Percentiles rank a stretch among this genome's conserved stretches.
Evolutionary conservation across 345 rosid genomes (phyloP).

Genomic region (Psidium guajava): DNA sequence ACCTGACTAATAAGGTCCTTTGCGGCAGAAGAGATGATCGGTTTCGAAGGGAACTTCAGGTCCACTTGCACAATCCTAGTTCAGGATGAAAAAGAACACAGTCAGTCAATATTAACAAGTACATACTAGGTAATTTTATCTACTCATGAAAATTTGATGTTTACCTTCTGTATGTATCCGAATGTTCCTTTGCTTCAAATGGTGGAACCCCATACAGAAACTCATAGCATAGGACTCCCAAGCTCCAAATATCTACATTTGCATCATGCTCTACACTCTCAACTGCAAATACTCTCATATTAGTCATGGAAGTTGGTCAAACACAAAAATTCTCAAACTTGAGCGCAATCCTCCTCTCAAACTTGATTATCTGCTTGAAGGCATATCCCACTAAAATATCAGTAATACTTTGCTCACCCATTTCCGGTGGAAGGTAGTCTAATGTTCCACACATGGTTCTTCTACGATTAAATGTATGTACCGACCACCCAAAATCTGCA

Average conservation of each 20-base stretch:
- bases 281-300: slow-evolving; percentile 22
- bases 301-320: not conserved
- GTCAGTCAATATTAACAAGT: not conserved
- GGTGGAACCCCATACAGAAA: slow-evolving; percentile 88
- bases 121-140: not conserved
- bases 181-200: slow-evolving; percentile 86
- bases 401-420: slow-evolving; percentile 40
- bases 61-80: slow-evolving; percentile 94
- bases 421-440: slow-evolving; percentile 98
- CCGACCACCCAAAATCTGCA: slow-evolving; percentile 99
- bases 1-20: slow-evolving; percentile 94
- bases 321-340: not conserved
- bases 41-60: slow-evolving; percentile 83
- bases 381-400: not conserved
- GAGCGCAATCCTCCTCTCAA: not conserved
- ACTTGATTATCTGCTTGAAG: not conserved
- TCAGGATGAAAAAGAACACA: not conserved
- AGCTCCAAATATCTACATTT: slow-evolving; percentile 98
- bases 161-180: slow-evolving; percentile 90
- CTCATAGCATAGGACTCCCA: slow-evolving; percentile 89
- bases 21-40: slow-evolving; percentile 78
- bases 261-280: slow-evolving; percentile 97
- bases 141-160: not conserved
- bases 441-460: slow-evolving; percentile 99
- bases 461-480: slow-evolving; percentile 95